Conservation (phyloP, 176 grass and related monocot genomes). For the Metroxylon sagu region DNA sequence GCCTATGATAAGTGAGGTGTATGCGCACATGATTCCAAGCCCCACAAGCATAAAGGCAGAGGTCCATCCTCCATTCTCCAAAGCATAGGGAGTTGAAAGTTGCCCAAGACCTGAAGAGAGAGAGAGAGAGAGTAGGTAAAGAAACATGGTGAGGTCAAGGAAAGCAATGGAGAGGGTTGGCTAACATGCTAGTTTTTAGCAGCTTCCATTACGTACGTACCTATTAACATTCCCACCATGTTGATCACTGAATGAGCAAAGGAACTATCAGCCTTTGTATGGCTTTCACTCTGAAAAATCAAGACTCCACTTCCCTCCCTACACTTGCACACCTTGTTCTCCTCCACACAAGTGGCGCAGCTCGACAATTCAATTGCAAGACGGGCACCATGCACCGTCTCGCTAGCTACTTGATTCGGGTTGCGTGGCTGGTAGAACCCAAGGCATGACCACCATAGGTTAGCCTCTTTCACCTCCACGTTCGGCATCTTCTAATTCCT, state of each 20-base stretch:
- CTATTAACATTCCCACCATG: slow-evolving; percentile 90
- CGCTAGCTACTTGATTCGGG: slow-evolving; percentile 42
- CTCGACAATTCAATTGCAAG: slow-evolving; percentile 19
- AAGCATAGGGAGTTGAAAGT: slow-evolving; percentile 58
- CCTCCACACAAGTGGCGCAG: slow-evolving; percentile 36
- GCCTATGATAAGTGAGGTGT: slow-evolving; percentile 65
- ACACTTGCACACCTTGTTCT: slow-evolving; percentile 32
- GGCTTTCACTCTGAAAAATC: slow-evolving; percentile 17
- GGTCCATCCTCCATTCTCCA: slow-evolving; percentile 75
- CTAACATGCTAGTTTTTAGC: too few species aligned
- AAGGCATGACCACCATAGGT: neutral
- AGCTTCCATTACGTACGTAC: slow-evolving; percentile 9
- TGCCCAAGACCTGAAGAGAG: slow-evolving; percentile 47
- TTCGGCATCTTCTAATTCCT: slow-evolving; percentile 5
- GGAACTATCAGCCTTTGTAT: slow-evolving; percentile 43
- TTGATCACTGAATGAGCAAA: slow-evolving; percentile 69
- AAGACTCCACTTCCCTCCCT: neutral
- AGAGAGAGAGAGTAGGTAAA: neutral
- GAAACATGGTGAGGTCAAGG: neutral
- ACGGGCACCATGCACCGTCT: slow-evolving; percentile 45
- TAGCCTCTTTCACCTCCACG: neutral
- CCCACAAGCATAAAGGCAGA: slow-evolving; percentile 53
- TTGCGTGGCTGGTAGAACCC: slow-evolving; percentile 8
- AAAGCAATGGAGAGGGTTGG: too few species aligned
- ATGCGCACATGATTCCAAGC: slow-evolving; percentile 54